Base-by-base conservation (phyloP, 1,139 yeast species). In the Spencermartinsiella ligniputridi region DNA sequence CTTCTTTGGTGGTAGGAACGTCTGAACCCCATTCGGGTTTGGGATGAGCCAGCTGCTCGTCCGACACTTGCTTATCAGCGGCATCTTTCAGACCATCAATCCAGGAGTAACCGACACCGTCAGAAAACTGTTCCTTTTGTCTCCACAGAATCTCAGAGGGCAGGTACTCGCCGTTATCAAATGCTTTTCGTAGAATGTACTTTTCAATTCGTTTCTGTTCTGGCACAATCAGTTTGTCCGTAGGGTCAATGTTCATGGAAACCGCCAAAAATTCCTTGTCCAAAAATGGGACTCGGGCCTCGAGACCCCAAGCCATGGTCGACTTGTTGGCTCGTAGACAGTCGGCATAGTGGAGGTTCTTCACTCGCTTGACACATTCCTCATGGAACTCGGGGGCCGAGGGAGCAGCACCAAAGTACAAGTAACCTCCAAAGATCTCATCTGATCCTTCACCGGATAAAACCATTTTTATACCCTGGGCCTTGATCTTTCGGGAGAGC, bases 221-320 rank as follows among this genome's bases (percentile, higher is more conserved):
- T 15, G 52, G 50, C 17, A 49, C 45, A 68, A 92, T 92, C 68
- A 89, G 63, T 75, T 92, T 94, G 62, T 92, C 97, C 57, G 78
- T 77, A 54, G 99, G 97, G 69, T 84, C 83, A 63, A 92, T 85
- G 83, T 85, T 83, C 97, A 92, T 85, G 69, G 95, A 81, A 40
- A 87, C 82, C 61, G 90, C 89, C 69, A 92, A 75, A 78, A 92
- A 92, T 64, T 83, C 78, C 72, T 82, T 87, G 70, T 92, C 99
- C 71, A 92, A 79, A 83, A 92, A 92, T 55, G 99, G 99, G 58
- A 92, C 98, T 72, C 99, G 86, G 50, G 98, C 98, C 74, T 92
- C 99, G 56, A 92, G 79, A 68, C 99, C 99, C 99, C 99, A 92
- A 35, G 99, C 98, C 97, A 92, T 87, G 52, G 99, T 92, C 29